Evolutionary conservation across 1,284 basidiomycete genomes (phyloP), one percentile per base, ranked within the genome.

Genomic region (Dichomitus squalens): DNA sequence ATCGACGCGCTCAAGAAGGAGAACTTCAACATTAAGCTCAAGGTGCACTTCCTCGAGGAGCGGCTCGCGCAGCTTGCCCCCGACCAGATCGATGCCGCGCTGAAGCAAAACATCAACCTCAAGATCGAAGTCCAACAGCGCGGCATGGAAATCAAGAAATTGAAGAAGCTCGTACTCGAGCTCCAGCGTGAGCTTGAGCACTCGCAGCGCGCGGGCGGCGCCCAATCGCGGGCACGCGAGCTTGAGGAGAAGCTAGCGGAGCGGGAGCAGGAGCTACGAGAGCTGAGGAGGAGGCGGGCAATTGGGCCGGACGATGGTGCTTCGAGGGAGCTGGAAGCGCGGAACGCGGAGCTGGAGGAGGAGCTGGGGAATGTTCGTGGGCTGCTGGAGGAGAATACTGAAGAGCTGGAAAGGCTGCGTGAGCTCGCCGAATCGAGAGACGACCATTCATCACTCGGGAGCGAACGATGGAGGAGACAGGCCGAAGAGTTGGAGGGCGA

Each of bases 1-100:
- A 93, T 96, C 69, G 93, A 97, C 75, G 88, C 88, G 61, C 82
- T 95, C 66, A 96, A 96, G 79, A 96, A 95, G 72, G 94, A 97
- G 72, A 95, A 96, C 77, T 96, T 96, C 75, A 92, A 90, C 67
- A 87, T 97, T 70, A 96, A 97, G 72, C 83, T 96, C 53, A 92
- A 94, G 63, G 92, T 96, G 5, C 93, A 95, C 71, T 96, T 96
- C 70, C 83, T 96, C 49, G 93, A 96, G 70, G 93, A 96, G 68
- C 89, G 93, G 29, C 83, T 97, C 14, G 88, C 88, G 1, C 86
- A 91, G 67, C 86, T 95, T 57, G 92, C 93, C 0, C 94, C 95
- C 0, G 95, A 96, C 70, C 92, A 96, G 66, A 90, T 96, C 71
- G 91, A 96, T 68, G 88, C 88, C 6, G 93, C 92, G 2, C 83